phyloP scores from a whole-genome alignment of 2,329 filamentous ascomycete genomes.

The Lasiodiplodia sp. region DNA sequence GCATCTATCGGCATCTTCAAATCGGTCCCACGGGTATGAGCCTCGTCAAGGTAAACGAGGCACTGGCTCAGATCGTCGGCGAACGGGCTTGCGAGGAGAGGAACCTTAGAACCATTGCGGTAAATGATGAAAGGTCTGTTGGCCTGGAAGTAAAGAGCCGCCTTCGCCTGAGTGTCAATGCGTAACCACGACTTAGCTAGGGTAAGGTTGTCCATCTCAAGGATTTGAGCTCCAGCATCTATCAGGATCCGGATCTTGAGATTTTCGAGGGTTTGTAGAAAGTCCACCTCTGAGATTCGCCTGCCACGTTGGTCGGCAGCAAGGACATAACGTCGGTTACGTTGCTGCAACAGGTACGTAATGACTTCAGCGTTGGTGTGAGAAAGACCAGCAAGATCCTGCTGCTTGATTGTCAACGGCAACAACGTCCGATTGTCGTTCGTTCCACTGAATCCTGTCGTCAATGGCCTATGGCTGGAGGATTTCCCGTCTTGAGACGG shows the following conservation, averaged over 20 bases:
- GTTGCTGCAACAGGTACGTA: conserved; percentile 61
- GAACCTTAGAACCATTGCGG: conserved; percentile 46
- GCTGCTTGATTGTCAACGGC: conserved; percentile 67
- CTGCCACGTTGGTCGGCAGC: conserved; percentile 40
- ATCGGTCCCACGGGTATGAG: conserved; percentile 68
- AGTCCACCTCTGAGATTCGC: conserved; percentile 54
- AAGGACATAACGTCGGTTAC: conserved; percentile 59
- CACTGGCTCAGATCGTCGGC: conserved; percentile 61
- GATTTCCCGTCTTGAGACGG: neutral
- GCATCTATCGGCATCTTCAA: conserved; percentile 60
- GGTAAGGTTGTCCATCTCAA: conserved; percentile 65
- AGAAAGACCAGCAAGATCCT: conserved; percentile 62
- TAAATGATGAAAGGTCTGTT: conserved; percentile 58
- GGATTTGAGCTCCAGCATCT: conserved; percentile 69
- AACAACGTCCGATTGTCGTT: conserved; percentile 69
- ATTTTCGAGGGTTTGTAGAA: conserved; percentile 53
- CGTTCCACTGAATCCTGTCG: conserved; percentile 76
- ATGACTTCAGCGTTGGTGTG: conserved; percentile 72
- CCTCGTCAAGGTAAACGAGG: conserved; percentile 67
- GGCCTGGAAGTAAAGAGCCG: conserved; percentile 63
- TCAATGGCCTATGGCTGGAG: conserved; percentile 45
- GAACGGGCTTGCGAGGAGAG: conserved; percentile 63
- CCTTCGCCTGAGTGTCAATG: conserved; percentile 53
- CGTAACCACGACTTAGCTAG: conserved; percentile 62
- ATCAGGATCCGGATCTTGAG: conserved; percentile 63